Conservation (phyloP, 257 asterid genomes). For the Jacaranda mimosifolia region DNA sequence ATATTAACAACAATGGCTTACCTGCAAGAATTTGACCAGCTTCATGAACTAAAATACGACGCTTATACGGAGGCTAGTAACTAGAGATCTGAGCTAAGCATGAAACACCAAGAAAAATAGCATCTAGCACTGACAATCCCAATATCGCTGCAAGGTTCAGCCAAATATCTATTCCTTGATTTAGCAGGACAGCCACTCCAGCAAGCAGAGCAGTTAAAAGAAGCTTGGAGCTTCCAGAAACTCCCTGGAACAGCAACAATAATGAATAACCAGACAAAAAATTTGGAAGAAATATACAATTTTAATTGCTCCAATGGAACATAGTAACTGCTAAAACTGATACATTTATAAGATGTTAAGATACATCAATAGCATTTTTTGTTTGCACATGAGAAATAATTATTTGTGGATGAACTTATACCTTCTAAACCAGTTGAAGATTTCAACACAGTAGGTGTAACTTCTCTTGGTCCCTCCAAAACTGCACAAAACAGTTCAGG, state of each 20-base stretch:
- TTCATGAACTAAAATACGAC: conserved; percentile 92
- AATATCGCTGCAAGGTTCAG: conserved; percentile 79
- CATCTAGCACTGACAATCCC: conserved; percentile 78
- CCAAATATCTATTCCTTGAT: conserved; percentile 91
- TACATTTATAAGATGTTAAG: conserved; percentile 16
- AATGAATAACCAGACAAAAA: conserved; percentile 11
- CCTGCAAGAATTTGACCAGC: conserved; percentile 99
- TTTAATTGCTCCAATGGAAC: neutral
- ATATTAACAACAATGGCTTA: conserved; percentile 41
- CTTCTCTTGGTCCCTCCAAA: conserved; percentile 86
- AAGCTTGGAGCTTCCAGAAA: too few relatives aligned
- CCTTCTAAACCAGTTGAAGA: conserved; percentile 89
- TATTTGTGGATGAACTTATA: conserved; percentile 28
- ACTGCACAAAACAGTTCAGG: conserved; percentile 59
- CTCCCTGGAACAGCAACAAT: conserved; percentile 51
- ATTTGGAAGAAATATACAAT: conserved; percentile 11
- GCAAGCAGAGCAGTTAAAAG: conserved; percentile 69
- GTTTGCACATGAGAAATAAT: conserved; percentile 1
- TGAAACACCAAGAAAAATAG: conserved; percentile 88
- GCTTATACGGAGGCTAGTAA: conserved; percentile 94
- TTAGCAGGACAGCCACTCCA: conserved; percentile 71
- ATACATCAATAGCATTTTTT: neutral
- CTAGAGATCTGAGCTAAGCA: conserved; percentile 93
- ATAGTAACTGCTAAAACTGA: conserved; percentile 11
- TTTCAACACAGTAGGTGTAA: conserved; percentile 81